A percentile compares a stretch with the other conserved stretches of the same genome.
Evolutionary conservation across 2,329 filamentous ascomycete species (phyloP).

Genomic region (Talaromyces funiculosus): DNA sequence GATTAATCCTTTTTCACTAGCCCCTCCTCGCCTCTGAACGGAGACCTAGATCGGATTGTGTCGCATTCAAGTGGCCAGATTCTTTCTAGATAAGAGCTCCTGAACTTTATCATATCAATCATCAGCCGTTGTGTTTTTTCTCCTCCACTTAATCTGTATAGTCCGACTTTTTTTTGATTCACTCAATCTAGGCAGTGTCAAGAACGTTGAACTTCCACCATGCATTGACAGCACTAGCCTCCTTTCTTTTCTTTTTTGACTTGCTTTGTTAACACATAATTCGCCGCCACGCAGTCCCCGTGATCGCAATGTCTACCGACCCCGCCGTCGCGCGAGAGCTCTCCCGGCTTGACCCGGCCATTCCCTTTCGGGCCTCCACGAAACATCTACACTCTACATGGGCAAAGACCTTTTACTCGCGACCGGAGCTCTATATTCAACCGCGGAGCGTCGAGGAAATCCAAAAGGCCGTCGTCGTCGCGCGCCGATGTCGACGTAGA

Average conservation of each 20-base stretch:
- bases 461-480: conserved; percentile 74
- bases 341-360: conserved; percentile 51
- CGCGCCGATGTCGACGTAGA: conserved; percentile 71
- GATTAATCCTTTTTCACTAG: neutral
- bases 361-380: conserved; percentile 71
- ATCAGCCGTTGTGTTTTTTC: neutral
- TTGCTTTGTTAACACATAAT: neutral
- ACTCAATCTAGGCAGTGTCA: neutral
- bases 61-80: neutral
- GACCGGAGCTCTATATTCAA: conserved; percentile 85
- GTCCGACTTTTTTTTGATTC: too few species aligned
- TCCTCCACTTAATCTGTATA: too few species aligned
- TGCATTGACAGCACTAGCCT: conserved; percentile 2
- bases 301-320: conserved; percentile 31
- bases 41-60: neutral
- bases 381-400: conserved; percentile 82
- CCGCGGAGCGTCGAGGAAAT: conserved; percentile 75
- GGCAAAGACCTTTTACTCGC: conserved; percentile 86
- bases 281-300: neutral
- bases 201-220: neutral
- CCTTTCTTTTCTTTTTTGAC: neutral
- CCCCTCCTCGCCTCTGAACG: neutral
- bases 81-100: neutral
- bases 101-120: neutral
- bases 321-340: conserved; percentile 50